Evolutionary conservation across 2,329 filamentous ascomycete species (phyloP).

Genomic region (Clonostachys chloroleuca): DNA sequence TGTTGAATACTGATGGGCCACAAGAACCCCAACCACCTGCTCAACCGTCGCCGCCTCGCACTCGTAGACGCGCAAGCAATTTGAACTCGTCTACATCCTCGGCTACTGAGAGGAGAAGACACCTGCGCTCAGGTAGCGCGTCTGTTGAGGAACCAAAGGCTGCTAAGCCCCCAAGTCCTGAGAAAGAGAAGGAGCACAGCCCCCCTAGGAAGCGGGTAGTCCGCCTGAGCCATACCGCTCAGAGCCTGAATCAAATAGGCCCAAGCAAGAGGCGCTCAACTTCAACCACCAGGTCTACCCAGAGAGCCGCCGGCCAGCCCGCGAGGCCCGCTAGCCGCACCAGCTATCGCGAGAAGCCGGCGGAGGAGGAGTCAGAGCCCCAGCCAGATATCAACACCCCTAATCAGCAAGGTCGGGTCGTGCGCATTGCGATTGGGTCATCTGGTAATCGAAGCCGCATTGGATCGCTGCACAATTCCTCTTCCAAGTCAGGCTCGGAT

Average conservation of each 20-base stretch:
- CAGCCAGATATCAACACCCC: conserved; percentile 47
- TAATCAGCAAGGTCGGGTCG: conserved; percentile 42
- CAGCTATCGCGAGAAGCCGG: conserved; percentile 32
- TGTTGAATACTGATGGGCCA: conserved; percentile 63
- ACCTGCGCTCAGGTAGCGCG: conserved; percentile 41
- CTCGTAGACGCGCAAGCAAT: conserved; percentile 43
- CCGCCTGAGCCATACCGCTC: conserved; percentile 47
- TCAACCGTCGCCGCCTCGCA: conserved; percentile 38
- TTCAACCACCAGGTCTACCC: conserved; percentile 34
- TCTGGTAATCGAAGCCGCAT: conserved; percentile 36
- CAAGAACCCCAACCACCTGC: conserved; percentile 33
- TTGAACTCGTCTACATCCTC: conserved; percentile 38
- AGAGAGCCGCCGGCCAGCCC: conserved; percentile 15
- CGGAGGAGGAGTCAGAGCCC: conserved; percentile 29
- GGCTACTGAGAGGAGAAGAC: conserved; percentile 35
- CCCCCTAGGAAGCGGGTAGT: conserved; percentile 54
- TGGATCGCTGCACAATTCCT: conserved; percentile 27
- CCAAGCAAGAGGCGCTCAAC: conserved; percentile 42
- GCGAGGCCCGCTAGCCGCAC: conserved; percentile 27
- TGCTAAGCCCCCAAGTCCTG: conserved; percentile 36
- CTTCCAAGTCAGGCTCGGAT: conserved; percentile 25
- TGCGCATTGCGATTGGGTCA: conserved; percentile 49
- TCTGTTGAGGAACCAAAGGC: conserved; percentile 30
- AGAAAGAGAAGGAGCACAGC: conserved; percentile 42
- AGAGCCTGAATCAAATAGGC: conserved; percentile 32